phyloP scores from a whole-genome alignment of 805 yeast genomes.

The Lipomyces sp. region DNA sequence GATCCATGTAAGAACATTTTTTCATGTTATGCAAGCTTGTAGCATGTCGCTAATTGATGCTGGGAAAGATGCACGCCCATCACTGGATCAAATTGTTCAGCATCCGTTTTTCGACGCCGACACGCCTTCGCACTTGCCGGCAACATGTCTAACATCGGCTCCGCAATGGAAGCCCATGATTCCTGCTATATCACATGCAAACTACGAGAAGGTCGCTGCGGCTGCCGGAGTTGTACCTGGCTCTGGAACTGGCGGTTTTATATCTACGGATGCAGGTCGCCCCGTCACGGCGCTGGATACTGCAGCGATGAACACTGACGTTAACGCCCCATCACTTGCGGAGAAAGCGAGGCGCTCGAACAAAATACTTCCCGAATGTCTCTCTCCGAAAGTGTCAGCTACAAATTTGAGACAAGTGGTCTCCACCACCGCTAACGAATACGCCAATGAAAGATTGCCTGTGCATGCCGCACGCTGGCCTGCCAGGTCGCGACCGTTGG shows the following conservation, averaged over 20 bases:
- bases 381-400: conserved; percentile 22
- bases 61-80: conserved; percentile 55
- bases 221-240: conserved; percentile 30
- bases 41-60: no score
- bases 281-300: conserved; percentile 13
- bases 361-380: conserved; percentile 20
- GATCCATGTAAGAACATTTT: conserved; percentile 53
- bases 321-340: neutral
- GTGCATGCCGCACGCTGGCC: conserved; percentile 13
- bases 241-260: conserved; percentile 8
- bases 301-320: neutral
- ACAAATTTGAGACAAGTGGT: conserved; percentile 19
- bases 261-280: conserved; percentile 16
- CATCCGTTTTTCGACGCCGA: conserved; percentile 86
- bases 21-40: no score
- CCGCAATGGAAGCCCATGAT: conserved; percentile 51
- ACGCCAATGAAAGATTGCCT: neutral
- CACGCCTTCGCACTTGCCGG: conserved; percentile 70
- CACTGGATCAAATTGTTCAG: conserved; percentile 70
- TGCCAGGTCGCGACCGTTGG: conserved; percentile 11
- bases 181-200: conserved; percentile 18
- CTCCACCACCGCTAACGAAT: conserved; percentile 12
- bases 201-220: conserved; percentile 16
- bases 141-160: conserved; percentile 56
- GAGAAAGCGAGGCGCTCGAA: neutral